Conservation (phyloP, 345 rosid genomes). For the Citrus trifoliata region DNA sequence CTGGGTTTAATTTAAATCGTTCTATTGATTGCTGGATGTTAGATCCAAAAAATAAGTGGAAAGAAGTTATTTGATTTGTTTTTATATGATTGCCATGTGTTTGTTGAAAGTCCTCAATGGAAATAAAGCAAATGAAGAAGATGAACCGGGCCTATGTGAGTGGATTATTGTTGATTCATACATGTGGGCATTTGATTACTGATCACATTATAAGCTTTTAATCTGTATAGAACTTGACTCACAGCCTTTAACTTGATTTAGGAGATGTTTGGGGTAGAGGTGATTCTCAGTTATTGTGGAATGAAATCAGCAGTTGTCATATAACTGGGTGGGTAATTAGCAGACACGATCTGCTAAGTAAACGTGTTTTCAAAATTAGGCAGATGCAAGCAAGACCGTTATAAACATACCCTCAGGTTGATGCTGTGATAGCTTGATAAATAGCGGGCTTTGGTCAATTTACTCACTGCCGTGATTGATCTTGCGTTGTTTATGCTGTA, state of each 20-base stretch:
- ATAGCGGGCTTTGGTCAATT: not conserved
- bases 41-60: no score
- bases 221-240: not conserved
- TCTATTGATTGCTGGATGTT: not conserved
- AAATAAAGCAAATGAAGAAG: not conserved
- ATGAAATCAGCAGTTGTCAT: no score
- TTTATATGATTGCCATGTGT: not conserved
- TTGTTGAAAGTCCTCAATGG: conserved; percentile 7
- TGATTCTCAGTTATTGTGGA: no score
- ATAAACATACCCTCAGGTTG: not conserved
- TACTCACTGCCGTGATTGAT: not conserved
- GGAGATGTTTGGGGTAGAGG: not conserved
- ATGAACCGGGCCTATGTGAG: not conserved
- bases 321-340: not conserved
- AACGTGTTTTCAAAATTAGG: not conserved
- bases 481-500: not conserved
- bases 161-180: not conserved
- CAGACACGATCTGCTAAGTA: not conserved
- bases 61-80: not conserved
- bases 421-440: not conserved
- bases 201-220: not conserved
- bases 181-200: not conserved
- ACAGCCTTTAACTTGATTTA: not conserved
- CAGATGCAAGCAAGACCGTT: not conserved
- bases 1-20: not conserved